phyloP scores from a whole-genome alignment of 495 filamentous ascomycete genomes.

The Clohesyomyces aquaticus region DNA sequence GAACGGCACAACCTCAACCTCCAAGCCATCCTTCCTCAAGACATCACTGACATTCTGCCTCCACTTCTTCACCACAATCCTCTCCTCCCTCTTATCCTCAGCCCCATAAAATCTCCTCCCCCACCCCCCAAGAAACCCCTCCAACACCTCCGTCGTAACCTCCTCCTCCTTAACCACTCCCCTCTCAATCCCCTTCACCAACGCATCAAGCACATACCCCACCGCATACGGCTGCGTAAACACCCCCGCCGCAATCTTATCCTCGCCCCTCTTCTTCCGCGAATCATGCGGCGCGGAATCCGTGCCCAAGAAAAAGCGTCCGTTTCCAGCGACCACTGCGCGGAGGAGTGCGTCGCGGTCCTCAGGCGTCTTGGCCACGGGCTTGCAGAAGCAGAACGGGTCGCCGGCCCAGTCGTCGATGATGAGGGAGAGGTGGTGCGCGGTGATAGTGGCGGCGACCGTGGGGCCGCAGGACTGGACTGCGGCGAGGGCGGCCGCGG shows the following conservation, averaged over 20 bases:
- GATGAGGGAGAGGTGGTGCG: slow-evolving; percentile 80
- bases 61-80: slow-evolving; percentile 65
- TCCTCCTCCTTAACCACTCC: slow-evolving; percentile 67
- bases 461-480: slow-evolving; percentile 75
- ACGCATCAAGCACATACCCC: slow-evolving; percentile 70
- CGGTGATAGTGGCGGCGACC: slow-evolving; percentile 73
- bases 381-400: slow-evolving; percentile 86
- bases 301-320: slow-evolving; percentile 83
- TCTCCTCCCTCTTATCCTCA: slow-evolving; percentile 52
- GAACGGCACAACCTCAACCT: slow-evolving; percentile 72
- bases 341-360: slow-evolving; percentile 77
- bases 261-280: slow-evolving; percentile 65
- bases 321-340: slow-evolving; percentile 66
- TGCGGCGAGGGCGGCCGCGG: slow-evolving; percentile 76
- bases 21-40: slow-evolving; percentile 63
- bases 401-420: slow-evolving; percentile 77
- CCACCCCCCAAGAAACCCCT: slow-evolving; percentile 74
- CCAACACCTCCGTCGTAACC: slow-evolving; percentile 71
- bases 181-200: slow-evolving; percentile 69
- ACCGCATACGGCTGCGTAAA: slow-evolving; percentile 92
- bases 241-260: slow-evolving; percentile 75
- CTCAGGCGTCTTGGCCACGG: slow-evolving; percentile 57
- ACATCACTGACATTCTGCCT: slow-evolving; percentile 65
- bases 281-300: slow-evolving; percentile 80
- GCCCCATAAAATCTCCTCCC: slow-evolving; percentile 75